These are phyloP conservation scores for Ophiostoma montium DNA, from an alignment of 2,329 filamentous ascomycete species.

Conservation along the genomic window DNA sequence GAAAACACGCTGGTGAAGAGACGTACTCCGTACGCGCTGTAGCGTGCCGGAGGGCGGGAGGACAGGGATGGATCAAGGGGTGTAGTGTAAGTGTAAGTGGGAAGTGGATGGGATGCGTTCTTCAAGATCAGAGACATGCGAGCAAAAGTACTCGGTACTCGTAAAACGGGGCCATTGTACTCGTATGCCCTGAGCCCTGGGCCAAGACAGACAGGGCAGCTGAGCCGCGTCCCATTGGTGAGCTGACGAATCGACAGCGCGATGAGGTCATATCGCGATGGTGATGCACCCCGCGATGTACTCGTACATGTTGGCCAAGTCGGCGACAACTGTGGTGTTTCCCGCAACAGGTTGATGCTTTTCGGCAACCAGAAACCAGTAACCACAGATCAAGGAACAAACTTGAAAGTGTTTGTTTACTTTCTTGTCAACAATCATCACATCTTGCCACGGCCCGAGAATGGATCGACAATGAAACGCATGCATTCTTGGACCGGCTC, in stretches of 20 bases:
- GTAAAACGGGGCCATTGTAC: neutral
- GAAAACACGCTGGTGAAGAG: neutral
- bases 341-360: neutral
- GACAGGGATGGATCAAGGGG: neutral
- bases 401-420: neutral
- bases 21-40: neutral
- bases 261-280: slow-evolving; percentile 1
- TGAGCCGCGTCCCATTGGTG: neutral
- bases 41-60: slow-evolving; percentile 4
- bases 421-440: slow-evolving; percentile 1
- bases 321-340: neutral
- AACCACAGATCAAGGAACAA: too few species aligned
- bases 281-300: too few species aligned
- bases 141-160: neutral
- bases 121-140: slow-evolving; percentile 2
- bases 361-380: too few species aligned
- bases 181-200: neutral
- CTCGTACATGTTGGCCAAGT: too few species aligned
- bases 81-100: neutral
- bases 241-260: too few species aligned
- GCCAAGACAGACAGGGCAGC: neutral
- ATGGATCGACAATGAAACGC: slow-evolving; percentile 4
- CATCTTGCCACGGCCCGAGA: neutral
- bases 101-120: too few species aligned
- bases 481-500: slow-evolving; percentile 6